Base-by-base conservation (phyloP, 768 basidiomycete species). In the Tephrocybe sp. region DNA sequence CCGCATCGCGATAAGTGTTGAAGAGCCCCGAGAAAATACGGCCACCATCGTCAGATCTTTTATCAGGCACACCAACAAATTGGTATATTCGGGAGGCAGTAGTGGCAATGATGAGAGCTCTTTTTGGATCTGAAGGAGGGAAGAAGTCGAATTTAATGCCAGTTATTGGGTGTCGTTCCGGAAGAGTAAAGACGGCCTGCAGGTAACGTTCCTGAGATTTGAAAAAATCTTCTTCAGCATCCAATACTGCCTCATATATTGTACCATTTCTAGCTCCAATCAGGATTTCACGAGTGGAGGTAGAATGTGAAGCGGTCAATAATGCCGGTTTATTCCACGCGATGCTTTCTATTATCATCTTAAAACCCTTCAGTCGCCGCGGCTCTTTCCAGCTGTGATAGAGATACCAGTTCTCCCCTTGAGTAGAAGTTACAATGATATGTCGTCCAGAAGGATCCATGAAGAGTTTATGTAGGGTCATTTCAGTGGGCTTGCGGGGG, bases 321-420 rank as follows among this genome's bases (percentile, higher is more conserved):
- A 86, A 63, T 44, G 80, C 77, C 46, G 81, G 63, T 67, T 82
- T 87, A 60, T 92, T 94, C 96, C 96, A 98, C 0, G 91, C 91
- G 35, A 98, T 75, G 55, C 90, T 87, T 66, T 95, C 91, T 57
- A 98, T 87, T 61, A 90, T 77, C 74, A 92, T 85, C 65, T 90
- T 87, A 68, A 94, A 87, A 7, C 75, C 72, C 62, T 90, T 87
- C 47, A 98, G 73, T 39, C 78, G 85, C 39, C 82, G 79, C 0
- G 92, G 87, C 61, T 93, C 91, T 72, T 88, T 89, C 82, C 86
- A 87, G 8, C 80, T 77, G 47, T 80, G 76, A 61, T 83, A 93
- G 3, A 94, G 71, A 64, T 98, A 98, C 85, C 90, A 98, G 54
- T 92, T 95, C 64, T 99, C 95, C 45, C 93, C 93, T 60, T 92